These are phyloP conservation scores for Russula abietina DNA, from an alignment of 768 basidiomycete genomes.

Conservation along the genomic window DNA sequence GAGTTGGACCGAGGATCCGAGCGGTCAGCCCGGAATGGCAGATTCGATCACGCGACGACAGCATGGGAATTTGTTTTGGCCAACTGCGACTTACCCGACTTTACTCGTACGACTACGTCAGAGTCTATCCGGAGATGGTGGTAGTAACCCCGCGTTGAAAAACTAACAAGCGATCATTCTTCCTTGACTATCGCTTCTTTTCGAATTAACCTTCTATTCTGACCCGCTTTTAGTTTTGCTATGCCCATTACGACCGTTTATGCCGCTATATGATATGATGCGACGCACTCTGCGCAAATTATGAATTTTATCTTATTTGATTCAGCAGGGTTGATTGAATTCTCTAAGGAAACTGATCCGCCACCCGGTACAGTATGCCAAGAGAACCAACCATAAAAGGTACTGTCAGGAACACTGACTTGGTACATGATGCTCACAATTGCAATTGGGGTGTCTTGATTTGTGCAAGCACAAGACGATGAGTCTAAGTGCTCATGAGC, in stretches of 20 bases:
- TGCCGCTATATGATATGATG: slow-evolving; percentile 6
- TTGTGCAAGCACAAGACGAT: too few relatives aligned
- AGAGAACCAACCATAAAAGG: neutral
- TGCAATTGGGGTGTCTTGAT: neutral
- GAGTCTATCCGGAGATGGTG: slow-evolving; percentile 19
- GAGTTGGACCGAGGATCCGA: slow-evolving; percentile 11
- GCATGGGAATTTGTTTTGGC: slow-evolving; percentile 12
- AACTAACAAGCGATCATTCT: too few relatives aligned
- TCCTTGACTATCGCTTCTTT: neutral
- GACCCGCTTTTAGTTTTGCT: neutral
- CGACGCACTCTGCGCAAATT: neutral
- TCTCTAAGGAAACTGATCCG: neutral
- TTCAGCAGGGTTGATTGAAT: neutral
- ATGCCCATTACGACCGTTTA: neutral
- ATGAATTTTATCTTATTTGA: neutral
- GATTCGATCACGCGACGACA: slow-evolving; percentile 4
- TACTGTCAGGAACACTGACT: neutral
- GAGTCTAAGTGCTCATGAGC: neutral
- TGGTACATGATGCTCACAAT: neutral
- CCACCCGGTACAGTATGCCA: neutral
- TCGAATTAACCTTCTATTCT: neutral
- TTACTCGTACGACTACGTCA: slow-evolving; percentile 13
- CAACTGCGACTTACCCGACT: slow-evolving; percentile 18
- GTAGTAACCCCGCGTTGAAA: slow-evolving; percentile 14
- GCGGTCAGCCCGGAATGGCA: slow-evolving; percentile 7